phyloP scores from a whole-genome alignment of 1,284 basidiomycete species.

The Peniophora sp. region DNA sequence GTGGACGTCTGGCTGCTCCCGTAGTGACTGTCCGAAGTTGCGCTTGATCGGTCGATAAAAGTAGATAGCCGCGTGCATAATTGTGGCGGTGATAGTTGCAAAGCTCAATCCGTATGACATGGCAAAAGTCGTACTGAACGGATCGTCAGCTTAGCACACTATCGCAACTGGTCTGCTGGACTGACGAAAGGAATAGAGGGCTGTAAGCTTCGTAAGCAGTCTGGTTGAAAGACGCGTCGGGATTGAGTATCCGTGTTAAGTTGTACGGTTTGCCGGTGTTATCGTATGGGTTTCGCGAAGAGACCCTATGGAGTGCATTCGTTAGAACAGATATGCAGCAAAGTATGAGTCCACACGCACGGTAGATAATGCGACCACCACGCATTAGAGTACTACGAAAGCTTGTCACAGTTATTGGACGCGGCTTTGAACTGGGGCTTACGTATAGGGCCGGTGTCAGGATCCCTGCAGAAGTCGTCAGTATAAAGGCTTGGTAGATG shows the following conservation, averaged over 20 bases:
- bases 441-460: conserved; percentile 54
- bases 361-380: conserved; percentile 20
- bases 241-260: conserved; percentile 45
- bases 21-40: conserved; percentile 52
- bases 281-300: conserved; percentile 49
- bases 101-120: conserved; percentile 58
- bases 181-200: conserved; percentile 52
- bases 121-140: conserved; percentile 41
- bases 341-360: conserved; percentile 20
- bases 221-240: conserved; percentile 43
- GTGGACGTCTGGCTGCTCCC: conserved; percentile 83
- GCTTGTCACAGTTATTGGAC: neutral
- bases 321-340: neutral
- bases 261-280: conserved; percentile 50
- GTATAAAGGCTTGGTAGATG: conserved; percentile 20
- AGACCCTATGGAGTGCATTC: conserved; percentile 30
- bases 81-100: conserved; percentile 46
- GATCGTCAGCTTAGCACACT: neutral
- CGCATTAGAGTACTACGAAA: conserved; percentile 43
- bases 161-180: conserved; percentile 13
- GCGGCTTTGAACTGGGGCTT: conserved; percentile 7
- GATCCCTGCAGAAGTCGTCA: conserved; percentile 42
- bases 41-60: conserved; percentile 75
- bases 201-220: conserved; percentile 47
- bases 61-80: conserved; percentile 76